These are phyloP conservation scores for Harrya chromipes DNA, from an alignment of 768 basidiomycete species.

Conservation along the genomic window DNA sequence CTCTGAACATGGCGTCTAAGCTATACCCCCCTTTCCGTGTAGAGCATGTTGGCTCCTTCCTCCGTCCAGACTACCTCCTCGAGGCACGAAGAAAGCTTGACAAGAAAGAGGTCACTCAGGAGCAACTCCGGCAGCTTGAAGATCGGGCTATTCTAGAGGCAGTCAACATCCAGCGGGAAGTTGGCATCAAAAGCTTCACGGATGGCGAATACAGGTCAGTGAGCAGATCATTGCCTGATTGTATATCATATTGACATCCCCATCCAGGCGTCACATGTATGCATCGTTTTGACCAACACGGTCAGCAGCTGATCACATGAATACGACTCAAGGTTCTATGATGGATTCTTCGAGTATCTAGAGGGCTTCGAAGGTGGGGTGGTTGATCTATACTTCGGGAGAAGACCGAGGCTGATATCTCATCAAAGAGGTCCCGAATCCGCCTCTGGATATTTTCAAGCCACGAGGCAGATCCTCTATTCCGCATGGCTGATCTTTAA, in stretches of 20 bases:
- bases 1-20: constrained; percentile 15
- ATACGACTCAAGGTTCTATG: constrained; percentile 21
- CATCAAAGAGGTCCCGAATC: constrained; percentile 18
- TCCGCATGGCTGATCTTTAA: not conserved
- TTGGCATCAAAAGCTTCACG: constrained; percentile 41
- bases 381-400: too few relatives aligned
- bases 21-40: constrained; percentile 43
- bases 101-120: constrained; percentile 29
- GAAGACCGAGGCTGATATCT: not conserved
- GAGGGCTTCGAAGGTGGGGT: constrained; percentile 26
- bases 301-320: not conserved
- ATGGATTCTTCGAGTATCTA: constrained; percentile 27
- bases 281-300: not conserved
- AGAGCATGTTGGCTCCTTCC: constrained; percentile 45
- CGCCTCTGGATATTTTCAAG: constrained; percentile 27
- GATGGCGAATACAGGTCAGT: constrained; percentile 40
- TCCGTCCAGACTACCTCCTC: constrained; percentile 40
- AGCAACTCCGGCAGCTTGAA: constrained; percentile 36
- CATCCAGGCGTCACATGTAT: constrained; percentile 25
- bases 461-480: not conserved
- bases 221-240: constrained; percentile 11
- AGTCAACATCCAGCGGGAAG: constrained; percentile 37
- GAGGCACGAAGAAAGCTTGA: constrained; percentile 37
- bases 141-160: constrained; percentile 37
- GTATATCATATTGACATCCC: not conserved